These are phyloP conservation scores for Salix purpurea DNA, from an alignment of 345 rosid genomes.

Conservation along the genomic window DNA sequence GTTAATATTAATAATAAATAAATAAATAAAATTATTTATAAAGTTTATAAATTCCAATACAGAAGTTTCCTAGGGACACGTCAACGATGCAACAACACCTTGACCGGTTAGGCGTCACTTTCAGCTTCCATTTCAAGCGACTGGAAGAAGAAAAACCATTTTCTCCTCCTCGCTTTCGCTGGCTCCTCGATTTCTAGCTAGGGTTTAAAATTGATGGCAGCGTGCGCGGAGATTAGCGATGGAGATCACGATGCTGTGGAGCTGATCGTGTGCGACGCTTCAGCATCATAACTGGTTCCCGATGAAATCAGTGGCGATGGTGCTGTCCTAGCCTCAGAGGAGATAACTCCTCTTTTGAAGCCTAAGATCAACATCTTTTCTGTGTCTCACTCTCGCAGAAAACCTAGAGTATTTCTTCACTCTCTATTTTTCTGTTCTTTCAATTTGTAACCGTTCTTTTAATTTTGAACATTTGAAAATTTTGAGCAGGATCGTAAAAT, in stretches of 20 bases:
- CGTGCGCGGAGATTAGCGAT: constrained; percentile 23
- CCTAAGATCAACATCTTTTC: too few species aligned
- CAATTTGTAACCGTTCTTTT: too few species aligned
- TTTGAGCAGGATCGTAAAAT: too few species aligned
- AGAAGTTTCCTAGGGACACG: neutral
- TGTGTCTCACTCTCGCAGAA: too few species aligned
- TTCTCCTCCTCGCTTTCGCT: neutral
- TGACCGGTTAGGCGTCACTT: neutral
- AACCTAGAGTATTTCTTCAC: too few species aligned
- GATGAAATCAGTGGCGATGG: neutral
- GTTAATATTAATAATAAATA: too few species aligned
- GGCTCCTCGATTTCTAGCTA: neutral
- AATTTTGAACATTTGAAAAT: too few species aligned
- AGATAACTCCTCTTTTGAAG: too few species aligned
- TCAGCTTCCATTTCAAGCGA: neutral
- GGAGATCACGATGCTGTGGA: constrained; percentile 48
- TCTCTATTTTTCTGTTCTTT: too few species aligned
- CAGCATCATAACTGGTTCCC: constrained; percentile 30
- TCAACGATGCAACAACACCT: neutral
- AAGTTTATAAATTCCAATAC: too few species aligned
- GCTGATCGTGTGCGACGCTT: constrained; percentile 49
- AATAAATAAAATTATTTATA: too few species aligned
- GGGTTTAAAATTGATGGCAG: neutral
- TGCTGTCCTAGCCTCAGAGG: too few species aligned
- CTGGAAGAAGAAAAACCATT: neutral